A percentile compares a stretch with the other conserved stretches of the same genome.
These are phyloP conservation scores for Corylus americana DNA, from an alignment of 306 rosid genomes.

Conservation along the genomic window DNA sequence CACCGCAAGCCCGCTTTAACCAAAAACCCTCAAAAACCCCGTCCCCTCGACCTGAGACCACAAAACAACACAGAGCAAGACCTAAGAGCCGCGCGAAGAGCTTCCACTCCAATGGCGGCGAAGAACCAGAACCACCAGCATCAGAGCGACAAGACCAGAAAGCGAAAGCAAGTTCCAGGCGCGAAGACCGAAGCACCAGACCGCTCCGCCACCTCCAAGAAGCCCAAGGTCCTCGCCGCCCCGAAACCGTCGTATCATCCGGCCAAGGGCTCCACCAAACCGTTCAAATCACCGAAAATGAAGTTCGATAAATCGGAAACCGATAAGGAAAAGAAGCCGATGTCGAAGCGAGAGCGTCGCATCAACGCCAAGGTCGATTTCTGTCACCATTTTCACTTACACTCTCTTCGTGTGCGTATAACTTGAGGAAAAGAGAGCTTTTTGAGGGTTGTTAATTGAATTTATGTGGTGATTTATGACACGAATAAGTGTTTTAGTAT, in stretches of 20 bases:
- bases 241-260: constrained; percentile 31
- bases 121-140: constrained; percentile 43
- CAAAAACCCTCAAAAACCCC: too few relatives aligned
- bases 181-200: constrained; percentile 30
- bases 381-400: background rate
- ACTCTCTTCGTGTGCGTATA: background rate
- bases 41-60: background rate
- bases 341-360: constrained; percentile 69
- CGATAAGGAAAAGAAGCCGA: constrained; percentile 39
- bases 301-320: constrained; percentile 26
- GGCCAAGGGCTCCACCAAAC: constrained; percentile 31
- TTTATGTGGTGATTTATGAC: background rate
- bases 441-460: background rate
- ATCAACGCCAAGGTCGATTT: constrained; percentile 60
- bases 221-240: constrained; percentile 37
- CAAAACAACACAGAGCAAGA: background rate
- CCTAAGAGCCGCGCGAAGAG: background rate
- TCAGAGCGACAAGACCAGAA: constrained; percentile 30
- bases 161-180: constrained; percentile 61
- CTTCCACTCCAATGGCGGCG: constrained; percentile 63
- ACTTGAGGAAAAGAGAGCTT: background rate
- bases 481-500: background rate
- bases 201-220: constrained; percentile 47
- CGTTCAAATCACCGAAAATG: constrained; percentile 29
- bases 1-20: too few relatives aligned